Base-by-base conservation (phyloP, 495 filamentous ascomycete genomes). In the Aspergillus affinis region DNA sequence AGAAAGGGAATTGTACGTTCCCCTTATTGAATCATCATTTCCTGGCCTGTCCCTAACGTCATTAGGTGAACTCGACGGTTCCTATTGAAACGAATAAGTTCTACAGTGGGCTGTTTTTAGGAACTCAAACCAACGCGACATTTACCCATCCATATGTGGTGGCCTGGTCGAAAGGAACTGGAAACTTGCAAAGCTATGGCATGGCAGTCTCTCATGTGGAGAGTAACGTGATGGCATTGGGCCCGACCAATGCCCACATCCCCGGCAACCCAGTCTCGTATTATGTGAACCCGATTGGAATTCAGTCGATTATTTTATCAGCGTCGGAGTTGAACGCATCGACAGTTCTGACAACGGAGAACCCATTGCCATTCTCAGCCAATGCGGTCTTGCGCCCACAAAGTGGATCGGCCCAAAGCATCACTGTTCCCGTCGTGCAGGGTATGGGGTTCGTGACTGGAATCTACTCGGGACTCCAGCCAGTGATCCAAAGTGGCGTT, bases 61-160 rank as follows among this genome's bases (percentile, higher is more conserved):
- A 15, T 41, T 18, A 78, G 72, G 58, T 68, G 41, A 69, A 76
- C 56, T 74, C 83, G 19, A 70, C 73, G 3, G 72, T 65, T 1
- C 89, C 88, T 0, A 81, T 90, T 61, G 76, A 83, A 53, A 94
- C 92, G 13, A 95, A 97, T 72, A 97, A 96, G 65, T 98, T 97
- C 72, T 96, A 96, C 66, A 86, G 86, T 54, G 96, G 95, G 51
- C 86, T 96, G 62, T 94, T 93, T 66, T 76, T 97, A 3, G 91
- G 87, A 4, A 82, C 72, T 50, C 92, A 96, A 71, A 82, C 75
- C 4, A 81, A 83, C 44, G 80, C 86, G 1, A 82, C 86, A 0
- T 97, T 90, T 80, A 90, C 90, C 2, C 88, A 95, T 69, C 94
- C 94, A 10, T 98, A 97, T 71, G 88, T 89, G 0, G 62, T 97